phyloP scores from a whole-genome alignment of 305 asterid species.

The Solanum hybrid region DNA sequence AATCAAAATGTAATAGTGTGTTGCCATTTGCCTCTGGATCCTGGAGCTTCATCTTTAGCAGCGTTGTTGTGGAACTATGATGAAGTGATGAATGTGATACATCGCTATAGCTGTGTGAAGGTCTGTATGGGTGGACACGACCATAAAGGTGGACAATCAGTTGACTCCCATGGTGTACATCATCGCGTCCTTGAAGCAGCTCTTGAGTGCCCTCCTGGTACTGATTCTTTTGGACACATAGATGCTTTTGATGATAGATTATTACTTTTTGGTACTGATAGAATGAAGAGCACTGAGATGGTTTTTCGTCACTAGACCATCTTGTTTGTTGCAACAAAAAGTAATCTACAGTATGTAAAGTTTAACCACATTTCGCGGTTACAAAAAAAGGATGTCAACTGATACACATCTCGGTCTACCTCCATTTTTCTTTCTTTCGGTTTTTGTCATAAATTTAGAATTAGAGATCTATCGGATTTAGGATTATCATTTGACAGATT shows the following conservation, averaged over 20 bases:
- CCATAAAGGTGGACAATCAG: constrained; percentile 55
- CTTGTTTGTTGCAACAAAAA: not conserved
- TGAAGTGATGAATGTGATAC: constrained; percentile 74
- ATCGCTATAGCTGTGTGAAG: constrained; percentile 63
- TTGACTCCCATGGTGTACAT: constrained; percentile 66
- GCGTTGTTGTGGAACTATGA: constrained; percentile 70
- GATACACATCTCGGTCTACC: not conserved
- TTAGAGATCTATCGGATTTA: not conserved
- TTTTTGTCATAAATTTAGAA: not conserved
- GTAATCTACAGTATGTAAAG: not conserved
- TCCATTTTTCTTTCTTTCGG: not conserved
- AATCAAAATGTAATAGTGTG: constrained; percentile 65
- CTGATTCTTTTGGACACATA: constrained; percentile 53
- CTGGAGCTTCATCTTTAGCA: constrained; percentile 40
- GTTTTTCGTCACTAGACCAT: constrained; percentile 29
- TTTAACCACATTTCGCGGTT: not conserved
- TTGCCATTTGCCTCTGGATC: constrained; percentile 67
- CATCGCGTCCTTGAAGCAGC: constrained; percentile 88
- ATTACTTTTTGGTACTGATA: constrained; percentile 42
- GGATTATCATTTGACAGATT: not conserved
- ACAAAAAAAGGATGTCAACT: not conserved
- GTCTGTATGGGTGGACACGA: constrained; percentile 73
- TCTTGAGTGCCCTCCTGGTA: constrained; percentile 80
- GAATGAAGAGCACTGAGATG: constrained; percentile 60
- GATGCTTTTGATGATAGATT: constrained; percentile 59